phyloP scores from a whole-genome alignment of 441 rosid species.

The Metrosideros polymorpha region DNA sequence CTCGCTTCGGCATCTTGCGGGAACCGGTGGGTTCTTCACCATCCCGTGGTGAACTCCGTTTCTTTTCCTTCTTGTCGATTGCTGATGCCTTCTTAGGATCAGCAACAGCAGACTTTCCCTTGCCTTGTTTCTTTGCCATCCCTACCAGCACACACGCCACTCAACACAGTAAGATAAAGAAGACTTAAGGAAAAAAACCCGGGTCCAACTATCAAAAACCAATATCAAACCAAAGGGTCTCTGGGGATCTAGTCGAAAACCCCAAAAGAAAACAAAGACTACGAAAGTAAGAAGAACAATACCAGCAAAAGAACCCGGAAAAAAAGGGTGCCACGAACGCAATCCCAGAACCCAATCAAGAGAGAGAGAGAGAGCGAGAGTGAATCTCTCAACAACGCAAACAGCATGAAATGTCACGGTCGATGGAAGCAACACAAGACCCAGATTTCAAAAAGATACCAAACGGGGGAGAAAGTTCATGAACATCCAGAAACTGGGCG shows the following conservation, averaged over 20 bases:
- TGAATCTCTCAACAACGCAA: background rate
- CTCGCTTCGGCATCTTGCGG: conserved; percentile 46
- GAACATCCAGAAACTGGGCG: background rate
- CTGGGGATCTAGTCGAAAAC: background rate
- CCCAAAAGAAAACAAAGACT: background rate
- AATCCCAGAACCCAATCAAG: background rate
- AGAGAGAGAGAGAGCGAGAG: background rate
- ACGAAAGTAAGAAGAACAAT: background rate
- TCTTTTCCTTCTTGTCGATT: background rate
- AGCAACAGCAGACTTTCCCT: background rate
- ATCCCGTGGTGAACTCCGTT: conserved; percentile 5
- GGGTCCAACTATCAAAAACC: background rate
- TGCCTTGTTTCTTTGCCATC: conserved; percentile 1
- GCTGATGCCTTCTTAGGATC: background rate
- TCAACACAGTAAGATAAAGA: background rate
- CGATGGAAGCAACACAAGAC: background rate
- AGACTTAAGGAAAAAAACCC: background rate
- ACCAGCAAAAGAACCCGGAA: background rate
- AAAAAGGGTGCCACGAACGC: background rate
- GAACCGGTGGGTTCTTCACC: background rate
- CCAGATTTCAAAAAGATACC: background rate
- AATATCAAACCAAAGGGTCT: background rate
- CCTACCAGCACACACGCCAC: background rate
- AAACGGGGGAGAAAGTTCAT: background rate
- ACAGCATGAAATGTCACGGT: background rate